phyloP scores from a whole-genome alignment of 768 basidiomycete species.

The Tricholoma bakamatsutake region DNA sequence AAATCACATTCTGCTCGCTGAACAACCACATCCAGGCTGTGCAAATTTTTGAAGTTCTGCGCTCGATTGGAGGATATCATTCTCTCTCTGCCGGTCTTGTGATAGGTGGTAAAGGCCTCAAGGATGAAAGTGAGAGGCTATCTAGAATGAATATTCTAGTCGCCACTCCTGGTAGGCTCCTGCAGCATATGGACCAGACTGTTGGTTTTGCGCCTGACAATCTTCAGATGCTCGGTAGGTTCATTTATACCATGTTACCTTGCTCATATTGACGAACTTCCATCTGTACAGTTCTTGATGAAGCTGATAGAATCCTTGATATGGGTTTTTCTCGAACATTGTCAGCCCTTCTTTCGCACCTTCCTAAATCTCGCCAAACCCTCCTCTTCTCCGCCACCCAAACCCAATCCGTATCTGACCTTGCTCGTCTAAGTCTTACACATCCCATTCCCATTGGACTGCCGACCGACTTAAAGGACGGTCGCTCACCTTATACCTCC shows the following conservation, averaged over 20 bases:
- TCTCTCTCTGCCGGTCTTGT: conserved; percentile 91
- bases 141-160: conserved; percentile 98
- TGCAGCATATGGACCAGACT: conserved; percentile 99
- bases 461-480: conserved; percentile 36
- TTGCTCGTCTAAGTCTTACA: conserved; percentile 85
- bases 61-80: conserved; percentile 90
- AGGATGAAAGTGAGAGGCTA: conserved; percentile 86
- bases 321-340: conserved; percentile 92
- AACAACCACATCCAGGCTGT: conserved; percentile 57
- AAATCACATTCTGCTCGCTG: background rate
- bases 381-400: conserved; percentile 97
- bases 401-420: conserved; percentile 80
- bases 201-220: conserved; percentile 89
- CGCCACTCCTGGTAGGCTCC: conserved; percentile 88
- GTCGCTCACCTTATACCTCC: background rate
- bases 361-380: conserved; percentile 89
- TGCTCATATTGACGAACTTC: conserved; percentile 1
- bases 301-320: conserved; percentile 94
- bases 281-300: conserved; percentile 70
- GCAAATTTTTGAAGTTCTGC: conserved; percentile 94
- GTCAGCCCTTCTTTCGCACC: conserved; percentile 85
- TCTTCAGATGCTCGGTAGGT: conserved; percentile 83
- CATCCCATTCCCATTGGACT: conserved; percentile 74
- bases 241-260: background rate
- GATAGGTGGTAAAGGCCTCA: conserved; percentile 93